phyloP scores from a whole-genome alignment of 306 rosid genomes.

The Albizia julibrissin region DNA sequence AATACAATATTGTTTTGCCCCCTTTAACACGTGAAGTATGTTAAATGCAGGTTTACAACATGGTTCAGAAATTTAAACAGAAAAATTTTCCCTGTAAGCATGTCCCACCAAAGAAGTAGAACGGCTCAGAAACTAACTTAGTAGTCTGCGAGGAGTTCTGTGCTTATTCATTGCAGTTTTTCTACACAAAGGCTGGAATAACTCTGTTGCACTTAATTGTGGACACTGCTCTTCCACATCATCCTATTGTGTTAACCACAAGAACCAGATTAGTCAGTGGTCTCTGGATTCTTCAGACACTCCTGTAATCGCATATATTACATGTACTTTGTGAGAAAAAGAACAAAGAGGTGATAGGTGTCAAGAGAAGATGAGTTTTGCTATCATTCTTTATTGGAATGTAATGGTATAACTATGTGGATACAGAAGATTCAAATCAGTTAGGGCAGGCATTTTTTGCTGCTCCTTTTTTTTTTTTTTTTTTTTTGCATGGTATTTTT shows the following conservation, averaged over 20 bases:
- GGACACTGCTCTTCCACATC: not conserved
- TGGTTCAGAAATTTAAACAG: conserved; percentile 78
- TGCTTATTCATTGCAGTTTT: not conserved
- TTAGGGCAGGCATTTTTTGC: not conserved
- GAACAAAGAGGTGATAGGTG: not conserved
- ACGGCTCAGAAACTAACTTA: conserved; percentile 31
- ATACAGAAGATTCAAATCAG: not conserved
- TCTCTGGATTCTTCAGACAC: not conserved
- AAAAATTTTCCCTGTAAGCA: conserved; percentile 35
- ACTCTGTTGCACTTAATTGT: conserved; percentile 8
- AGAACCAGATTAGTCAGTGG: not conserved
- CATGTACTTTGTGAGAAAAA: not conserved
- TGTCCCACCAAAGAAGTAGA: conserved; percentile 46
- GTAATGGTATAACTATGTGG: not conserved
- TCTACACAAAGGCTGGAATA: not conserved
- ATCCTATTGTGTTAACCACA: not conserved
- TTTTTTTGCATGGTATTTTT: not conserved
- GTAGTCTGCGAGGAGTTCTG: not conserved
- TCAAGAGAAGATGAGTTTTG: not conserved
- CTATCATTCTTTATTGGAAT: not conserved
- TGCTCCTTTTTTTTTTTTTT: too few relatives aligned
- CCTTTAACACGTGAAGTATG: not conserved
- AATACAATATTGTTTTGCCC: not conserved
- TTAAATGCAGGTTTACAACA: conserved; percentile 66
- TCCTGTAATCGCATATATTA: not conserved